Percentiles rank a stretch among this genome's conserved stretches.
Conservation (phyloP, 1,284 basidiomycete genomes). For the Moesziomyces sp. region DNA sequence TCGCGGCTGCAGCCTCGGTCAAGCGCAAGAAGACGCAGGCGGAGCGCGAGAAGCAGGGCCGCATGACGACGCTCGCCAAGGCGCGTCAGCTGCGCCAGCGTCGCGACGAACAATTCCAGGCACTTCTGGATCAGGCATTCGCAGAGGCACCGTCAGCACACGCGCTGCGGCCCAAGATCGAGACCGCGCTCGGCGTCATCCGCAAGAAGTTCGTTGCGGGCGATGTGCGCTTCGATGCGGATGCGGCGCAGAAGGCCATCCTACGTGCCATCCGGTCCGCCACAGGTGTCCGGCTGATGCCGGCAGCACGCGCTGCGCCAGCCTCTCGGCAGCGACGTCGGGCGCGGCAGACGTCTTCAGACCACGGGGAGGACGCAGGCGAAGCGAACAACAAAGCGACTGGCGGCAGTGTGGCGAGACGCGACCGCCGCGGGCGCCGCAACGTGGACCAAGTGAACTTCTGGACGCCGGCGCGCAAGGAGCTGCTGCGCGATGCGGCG, state of each 20-base stretch:
- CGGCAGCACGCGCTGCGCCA: conserved; percentile 13
- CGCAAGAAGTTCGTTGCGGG: conserved; percentile 34
- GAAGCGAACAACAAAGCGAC: neutral
- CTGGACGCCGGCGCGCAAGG: conserved; percentile 87
- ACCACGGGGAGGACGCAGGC: neutral
- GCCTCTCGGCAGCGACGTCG: conserved; percentile 6
- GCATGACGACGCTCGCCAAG: conserved; percentile 34
- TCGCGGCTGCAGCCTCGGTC: neutral
- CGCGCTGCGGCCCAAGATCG: conserved; percentile 31
- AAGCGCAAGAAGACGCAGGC: conserved; percentile 9
- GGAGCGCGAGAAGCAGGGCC: conserved; percentile 31
- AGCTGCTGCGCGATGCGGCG: conserved; percentile 82
- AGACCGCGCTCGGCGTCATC: conserved; percentile 22
- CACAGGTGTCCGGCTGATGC: conserved; percentile 24
- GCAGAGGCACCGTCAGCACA: conserved; percentile 14
- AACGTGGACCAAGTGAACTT: conserved; percentile 19
- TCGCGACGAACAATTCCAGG: conserved; percentile 25
- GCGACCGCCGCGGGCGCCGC: conserved; percentile 23
- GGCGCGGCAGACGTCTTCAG: neutral
- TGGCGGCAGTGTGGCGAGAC: neutral
- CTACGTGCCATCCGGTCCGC: conserved; percentile 23
- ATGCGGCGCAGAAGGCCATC: conserved; percentile 30
- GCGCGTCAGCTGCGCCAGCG: conserved; percentile 36
- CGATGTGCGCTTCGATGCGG: conserved; percentile 22
- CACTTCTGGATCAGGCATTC: conserved; percentile 30